Evolutionary conservation across 2,329 filamentous ascomycete genomes (phyloP).

Genomic region (Verticillium albo-atrum): DNA sequence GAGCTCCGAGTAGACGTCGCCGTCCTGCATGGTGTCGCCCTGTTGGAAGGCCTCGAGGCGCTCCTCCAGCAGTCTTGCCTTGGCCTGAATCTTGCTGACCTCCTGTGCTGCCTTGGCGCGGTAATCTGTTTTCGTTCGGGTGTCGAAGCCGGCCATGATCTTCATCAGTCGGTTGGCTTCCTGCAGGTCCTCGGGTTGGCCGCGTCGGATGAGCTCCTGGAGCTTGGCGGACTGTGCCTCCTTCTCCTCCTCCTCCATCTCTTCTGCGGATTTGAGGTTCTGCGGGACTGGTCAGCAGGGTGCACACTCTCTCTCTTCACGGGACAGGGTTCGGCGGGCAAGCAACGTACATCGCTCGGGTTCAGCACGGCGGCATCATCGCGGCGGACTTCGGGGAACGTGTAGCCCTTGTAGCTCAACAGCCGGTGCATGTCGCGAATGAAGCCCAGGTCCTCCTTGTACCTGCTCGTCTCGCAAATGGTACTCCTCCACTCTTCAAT

Average conservation of each 20-base stretch:
- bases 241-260: slow-evolving; percentile 96
- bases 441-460: slow-evolving; percentile 95
- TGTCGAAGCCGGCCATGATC: slow-evolving; percentile 97
- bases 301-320: no score
- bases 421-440: slow-evolving; percentile 97
- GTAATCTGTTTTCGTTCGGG: slow-evolving; percentile 92
- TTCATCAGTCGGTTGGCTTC: slow-evolving; percentile 99
- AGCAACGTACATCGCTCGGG: slow-evolving; percentile 78
- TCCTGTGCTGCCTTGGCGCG: slow-evolving; percentile 96
- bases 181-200: slow-evolving; percentile 87
- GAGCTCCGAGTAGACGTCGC: slow-evolving; percentile 74
- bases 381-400: slow-evolving; percentile 84
- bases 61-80: slow-evolving; percentile 87
- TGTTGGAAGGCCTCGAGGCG: slow-evolving; percentile 79
- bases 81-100: slow-evolving; percentile 90
- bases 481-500: slow-evolving; percentile 98
- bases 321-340: not conserved
- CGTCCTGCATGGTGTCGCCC: slow-evolving; percentile 71
- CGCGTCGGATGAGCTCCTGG: slow-evolving; percentile 90
- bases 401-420: slow-evolving; percentile 93
- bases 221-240: slow-evolving; percentile 97
- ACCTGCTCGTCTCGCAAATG: slow-evolving; percentile 95
- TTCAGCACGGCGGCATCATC: slow-evolving; percentile 97
- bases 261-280: slow-evolving; percentile 93
- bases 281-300: slow-evolving; percentile 27